phyloP scores from a whole-genome alignment of 768 basidiomycete genomes.

The Tulasnella sp. region DNA sequence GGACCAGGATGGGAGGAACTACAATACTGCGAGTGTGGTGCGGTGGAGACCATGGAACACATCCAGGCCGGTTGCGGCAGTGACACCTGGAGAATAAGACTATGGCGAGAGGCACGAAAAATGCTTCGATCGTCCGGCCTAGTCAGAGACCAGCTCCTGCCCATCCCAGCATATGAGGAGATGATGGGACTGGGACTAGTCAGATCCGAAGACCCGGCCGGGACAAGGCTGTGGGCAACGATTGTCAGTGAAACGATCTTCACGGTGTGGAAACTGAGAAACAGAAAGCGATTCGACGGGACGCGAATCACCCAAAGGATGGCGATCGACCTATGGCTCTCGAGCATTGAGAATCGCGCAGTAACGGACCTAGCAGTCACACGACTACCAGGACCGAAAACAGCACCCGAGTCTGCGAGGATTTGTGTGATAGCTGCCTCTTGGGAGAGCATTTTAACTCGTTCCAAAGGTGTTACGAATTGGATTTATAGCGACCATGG shows the following conservation, averaged over 20 bases:
- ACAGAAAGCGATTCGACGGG: neutral
- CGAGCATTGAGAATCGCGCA: neutral
- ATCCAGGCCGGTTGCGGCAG: neutral
- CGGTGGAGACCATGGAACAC: neutral
- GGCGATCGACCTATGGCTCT: neutral
- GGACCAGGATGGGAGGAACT: neutral
- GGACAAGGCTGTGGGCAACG: neutral
- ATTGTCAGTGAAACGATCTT: neutral
- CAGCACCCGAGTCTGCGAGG: neutral
- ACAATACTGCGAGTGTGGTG: neutral
- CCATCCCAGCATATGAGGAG: neutral
- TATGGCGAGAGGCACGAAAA: neutral
- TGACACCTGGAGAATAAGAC: neutral
- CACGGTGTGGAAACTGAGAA: neutral
- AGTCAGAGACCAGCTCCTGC: neutral
- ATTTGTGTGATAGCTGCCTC: too few species aligned
- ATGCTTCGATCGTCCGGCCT: neutral
- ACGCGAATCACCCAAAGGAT: neutral
- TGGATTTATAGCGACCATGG: too few species aligned
- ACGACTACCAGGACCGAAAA: neutral
- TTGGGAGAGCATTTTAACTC: too few species aligned
- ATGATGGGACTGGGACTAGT: neutral
- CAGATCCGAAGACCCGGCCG: neutral
- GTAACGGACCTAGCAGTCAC: neutral
- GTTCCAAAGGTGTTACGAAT: too few species aligned